A percentile compares a stretch with the other conserved stretches of the same genome.
Evolutionary conservation across 352 stramenopile species (phyloP).

Genomic region (Globisporangium irregulare): DNA sequence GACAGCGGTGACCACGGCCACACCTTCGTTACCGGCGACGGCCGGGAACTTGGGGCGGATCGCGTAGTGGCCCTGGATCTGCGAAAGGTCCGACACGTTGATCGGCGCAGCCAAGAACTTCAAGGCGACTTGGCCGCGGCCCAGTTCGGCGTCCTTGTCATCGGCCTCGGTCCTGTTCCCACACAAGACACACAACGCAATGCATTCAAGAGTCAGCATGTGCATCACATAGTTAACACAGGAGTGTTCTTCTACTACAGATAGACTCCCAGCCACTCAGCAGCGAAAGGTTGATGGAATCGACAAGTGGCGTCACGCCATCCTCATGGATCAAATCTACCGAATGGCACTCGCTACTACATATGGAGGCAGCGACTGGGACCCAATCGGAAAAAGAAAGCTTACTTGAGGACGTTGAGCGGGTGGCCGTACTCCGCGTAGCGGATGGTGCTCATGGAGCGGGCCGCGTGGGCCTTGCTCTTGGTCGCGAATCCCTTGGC

Average conservation of each 20-base stretch:
- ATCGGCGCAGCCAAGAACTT: conserved; percentile 89
- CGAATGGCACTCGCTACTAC: neutral
- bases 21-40: conserved; percentile 82
- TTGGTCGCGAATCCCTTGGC: conserved; percentile 49
- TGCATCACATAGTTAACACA: neutral
- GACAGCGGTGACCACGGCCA: conserved; percentile 83
- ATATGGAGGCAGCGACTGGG: neutral
- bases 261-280: neutral
- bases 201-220: neutral
- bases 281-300: neutral
- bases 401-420: conserved; percentile 59
- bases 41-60: conserved; percentile 77
- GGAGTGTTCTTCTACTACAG: neutral
- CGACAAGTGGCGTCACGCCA: neutral
- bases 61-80: conserved; percentile 85
- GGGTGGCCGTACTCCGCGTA: conserved; percentile 75
- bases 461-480: conserved; percentile 26
- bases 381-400: neutral
- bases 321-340: neutral
- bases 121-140: conserved; percentile 68
- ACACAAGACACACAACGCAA: conserved; percentile 9
- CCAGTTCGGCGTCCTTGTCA: conserved; percentile 50
- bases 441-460: conserved; percentile 72
- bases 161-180: conserved; percentile 56
- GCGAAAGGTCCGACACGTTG: conserved; percentile 85